Base-by-base conservation (phyloP, 441 rosid species). In the Syzygium malaccense region DNA sequence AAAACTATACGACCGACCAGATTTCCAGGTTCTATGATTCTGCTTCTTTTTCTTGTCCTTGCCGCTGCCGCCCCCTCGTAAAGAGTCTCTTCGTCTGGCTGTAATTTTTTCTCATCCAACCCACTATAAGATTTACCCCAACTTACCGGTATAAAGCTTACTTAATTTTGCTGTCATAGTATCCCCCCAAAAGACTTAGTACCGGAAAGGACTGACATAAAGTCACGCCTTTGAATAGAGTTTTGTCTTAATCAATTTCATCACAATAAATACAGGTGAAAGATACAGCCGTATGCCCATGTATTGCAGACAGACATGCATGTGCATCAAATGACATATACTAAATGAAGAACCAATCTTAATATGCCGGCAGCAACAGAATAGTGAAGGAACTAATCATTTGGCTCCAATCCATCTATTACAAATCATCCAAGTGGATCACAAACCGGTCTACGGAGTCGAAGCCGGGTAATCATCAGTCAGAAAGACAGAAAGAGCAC, bases 1-100 rank as follows among this genome's bases (percentile, higher is more conserved):
- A 49, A 89, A 56, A 68, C 87, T 90, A 86, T 90, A 91, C 68
- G 87, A 86, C 87, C 68, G 88, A 5, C 89, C 92, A 26, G 89
- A 86, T 88, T 83, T 90, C 56, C 88, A 88, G 85, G 56, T 83
- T 91, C 90, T 92, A n/a, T 92, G 91, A 60, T 28, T 75, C 85
- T 93, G 96, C 92, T 94, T 96, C 94, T 94, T 97, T 71, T 88
- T 88, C 89, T 89, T 86, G 79, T 86, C 71, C 30, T 75, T 75
- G 51, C 51, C 23, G 51, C 51, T 5, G 4, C 83, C 83, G 5
- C 9, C 51, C 80, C 83, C 83, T 75, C 83, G 83, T 41, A 86
- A 86, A 37, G 90, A 57, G 92, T 94, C 95, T 90, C 93, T 96
- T 75, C 93, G 51, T 41, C 80, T 37, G 26, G 83, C 83, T 75